Evolutionary conservation across 441 rosid genomes (phyloP).

Genomic region (Metrosideros polymorpha): DNA sequence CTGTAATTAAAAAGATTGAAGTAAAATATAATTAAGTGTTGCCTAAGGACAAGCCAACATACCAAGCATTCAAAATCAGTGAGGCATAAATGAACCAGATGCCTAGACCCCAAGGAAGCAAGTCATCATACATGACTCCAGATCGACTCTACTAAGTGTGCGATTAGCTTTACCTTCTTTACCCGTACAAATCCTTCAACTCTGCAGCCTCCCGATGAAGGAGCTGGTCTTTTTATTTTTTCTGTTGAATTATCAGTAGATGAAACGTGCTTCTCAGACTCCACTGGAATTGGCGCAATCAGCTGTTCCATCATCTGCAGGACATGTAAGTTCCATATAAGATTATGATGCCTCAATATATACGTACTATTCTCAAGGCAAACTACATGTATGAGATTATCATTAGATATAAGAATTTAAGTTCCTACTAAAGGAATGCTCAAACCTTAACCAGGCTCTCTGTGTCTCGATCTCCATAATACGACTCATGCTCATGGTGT

Average conservation of each 20-base stretch:
- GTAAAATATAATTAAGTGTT: background rate
- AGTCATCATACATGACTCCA: background rate
- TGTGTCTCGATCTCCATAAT: constrained; percentile 98
- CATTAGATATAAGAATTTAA: background rate
- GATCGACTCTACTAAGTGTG: background rate
- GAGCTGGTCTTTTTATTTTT: constrained; percentile 70
- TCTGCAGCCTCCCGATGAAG: constrained; percentile 91
- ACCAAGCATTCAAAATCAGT: background rate
- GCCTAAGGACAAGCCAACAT: too few relatives aligned
- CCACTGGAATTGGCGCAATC: constrained; percentile 59
- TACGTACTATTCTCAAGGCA: background rate
- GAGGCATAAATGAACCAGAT: background rate
- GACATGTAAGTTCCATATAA: constrained; percentile 15
- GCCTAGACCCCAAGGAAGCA: background rate
- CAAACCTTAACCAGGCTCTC: constrained; percentile 83
- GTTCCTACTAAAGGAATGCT: background rate
- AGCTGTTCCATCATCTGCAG: constrained; percentile 69
- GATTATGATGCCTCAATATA: background rate
- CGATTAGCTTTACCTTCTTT: constrained; percentile 61
- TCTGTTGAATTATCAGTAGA: constrained; percentile 26
- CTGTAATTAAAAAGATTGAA: constrained; percentile 26
- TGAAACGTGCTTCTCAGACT: constrained; percentile 31
- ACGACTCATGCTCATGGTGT: constrained; percentile 97
- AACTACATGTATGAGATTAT: background rate
- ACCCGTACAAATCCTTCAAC: constrained; percentile 95